These are phyloP conservation scores for Chenopodium berlandieri DNA, from an alignment of 148 eudicot genomes.

Conservation along the genomic window DNA sequence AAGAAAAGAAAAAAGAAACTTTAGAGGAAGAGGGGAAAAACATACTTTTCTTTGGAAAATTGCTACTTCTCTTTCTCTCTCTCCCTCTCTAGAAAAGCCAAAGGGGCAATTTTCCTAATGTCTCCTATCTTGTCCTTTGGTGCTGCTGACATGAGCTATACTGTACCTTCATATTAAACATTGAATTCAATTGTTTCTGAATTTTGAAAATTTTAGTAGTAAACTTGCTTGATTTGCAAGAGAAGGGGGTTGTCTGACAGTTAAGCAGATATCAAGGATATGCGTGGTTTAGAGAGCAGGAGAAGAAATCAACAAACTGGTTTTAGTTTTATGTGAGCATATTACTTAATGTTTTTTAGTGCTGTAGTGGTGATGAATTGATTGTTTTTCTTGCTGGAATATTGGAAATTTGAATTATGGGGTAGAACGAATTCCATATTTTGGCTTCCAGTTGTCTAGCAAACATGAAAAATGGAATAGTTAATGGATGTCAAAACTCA, in stretches of 20 bases:
- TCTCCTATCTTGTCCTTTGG: background rate
- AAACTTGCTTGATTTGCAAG: background rate
- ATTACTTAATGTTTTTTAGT: background rate
- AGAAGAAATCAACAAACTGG: background rate
- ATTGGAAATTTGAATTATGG: background rate
- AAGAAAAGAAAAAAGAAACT: background rate
- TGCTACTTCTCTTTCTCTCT: background rate
- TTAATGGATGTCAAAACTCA: background rate
- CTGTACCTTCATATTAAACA: background rate
- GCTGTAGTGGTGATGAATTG: background rate
- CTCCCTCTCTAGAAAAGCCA: too few species aligned
- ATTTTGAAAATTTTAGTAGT: background rate
- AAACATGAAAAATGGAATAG: background rate
- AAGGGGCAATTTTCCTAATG: background rate
- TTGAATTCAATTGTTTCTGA: background rate
- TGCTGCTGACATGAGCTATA: background rate
- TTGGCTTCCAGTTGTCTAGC: background rate
- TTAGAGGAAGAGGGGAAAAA: background rate
- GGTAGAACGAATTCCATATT: background rate
- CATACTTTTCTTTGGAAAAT: background rate
- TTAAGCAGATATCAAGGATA: background rate
- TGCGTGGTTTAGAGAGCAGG: background rate
- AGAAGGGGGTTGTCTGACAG: background rate
- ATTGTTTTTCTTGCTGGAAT: background rate
- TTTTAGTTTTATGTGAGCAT: background rate